Base-by-base conservation (phyloP, 805 yeast genomes). In the Yamadazyma nakazawae region DNA sequence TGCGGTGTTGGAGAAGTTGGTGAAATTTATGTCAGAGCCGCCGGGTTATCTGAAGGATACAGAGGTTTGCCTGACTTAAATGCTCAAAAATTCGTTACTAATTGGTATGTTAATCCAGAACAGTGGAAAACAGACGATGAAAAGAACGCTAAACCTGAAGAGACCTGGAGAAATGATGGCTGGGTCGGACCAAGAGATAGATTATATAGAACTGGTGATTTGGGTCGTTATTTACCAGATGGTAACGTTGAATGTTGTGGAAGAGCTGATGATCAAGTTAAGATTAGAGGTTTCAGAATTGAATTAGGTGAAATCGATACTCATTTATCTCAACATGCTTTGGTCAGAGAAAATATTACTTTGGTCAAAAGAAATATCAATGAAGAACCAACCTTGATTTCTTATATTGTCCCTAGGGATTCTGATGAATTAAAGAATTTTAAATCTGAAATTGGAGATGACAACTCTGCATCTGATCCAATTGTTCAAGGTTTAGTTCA, bases 1-100 rank as follows among this genome's bases (percentile, higher is more conserved):
- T 94, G 99, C 74, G 99, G 97, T 67, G 90, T 94, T 53, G 99
- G 99, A 55, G 99, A 94, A 68, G 94, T 94, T 50, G 99, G 99
- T 61, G 99, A 94, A 66, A 91, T 94, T 52, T 94, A 94, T 61
- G 98, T 95, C 10, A 83, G 99, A 62, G 99, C 99, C 34, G 99
- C 89, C 48, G 99, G 99, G 42, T 76, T 94, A 47, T 96, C 97
- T 14, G 99, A 92, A 66, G 97, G 98, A 2, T 94, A 94, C 68
- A 79, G 97, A 58, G 88, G 91, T 39, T 76, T 91, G 50, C 97
- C 96, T 6, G 96, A 91, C 28, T 69, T 89, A 63, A 94, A 91
- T 61, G 80, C 80, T 47, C 82, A 88, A 64, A 94, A 95, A 70
- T 94, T 94, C 54, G 80, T 95, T 41, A 80, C 81, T 52, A 90